Conservation (phyloP, 768 basidiomycete species). For the Xerocomus brunneocitrinus region DNA sequence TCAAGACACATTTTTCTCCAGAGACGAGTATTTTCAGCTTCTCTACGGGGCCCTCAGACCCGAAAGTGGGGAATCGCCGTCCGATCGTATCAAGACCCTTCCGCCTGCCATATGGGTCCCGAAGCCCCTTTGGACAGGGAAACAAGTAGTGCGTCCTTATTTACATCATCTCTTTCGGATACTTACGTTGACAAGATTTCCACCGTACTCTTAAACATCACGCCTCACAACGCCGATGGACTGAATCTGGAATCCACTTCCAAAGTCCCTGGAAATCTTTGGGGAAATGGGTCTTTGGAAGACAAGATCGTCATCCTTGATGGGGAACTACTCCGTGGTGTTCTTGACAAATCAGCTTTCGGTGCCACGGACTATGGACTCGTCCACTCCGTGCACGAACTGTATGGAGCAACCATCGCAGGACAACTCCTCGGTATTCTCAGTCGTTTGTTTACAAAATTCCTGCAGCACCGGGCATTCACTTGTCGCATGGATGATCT, state of each 20-base stretch:
- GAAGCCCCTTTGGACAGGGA: constrained; percentile 90
- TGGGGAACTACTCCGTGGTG: constrained; percentile 89
- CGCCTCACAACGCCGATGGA: constrained; percentile 71
- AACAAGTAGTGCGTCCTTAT: constrained; percentile 77
- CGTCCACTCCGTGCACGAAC: constrained; percentile 93
- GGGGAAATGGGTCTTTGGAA: constrained; percentile 77
- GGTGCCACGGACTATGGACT: constrained; percentile 95
- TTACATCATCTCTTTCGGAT: background rate
- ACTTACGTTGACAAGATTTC: constrained; percentile 60
- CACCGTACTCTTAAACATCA: constrained; percentile 89
- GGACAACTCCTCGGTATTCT: constrained; percentile 91
- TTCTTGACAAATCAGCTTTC: constrained; percentile 96
- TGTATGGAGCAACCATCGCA: constrained; percentile 87
- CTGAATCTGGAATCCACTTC: constrained; percentile 82
- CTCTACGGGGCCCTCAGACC: constrained; percentile 91
- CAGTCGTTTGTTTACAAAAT: constrained; percentile 93
- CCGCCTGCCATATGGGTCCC: constrained; percentile 95
- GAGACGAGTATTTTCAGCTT: constrained; percentile 94
- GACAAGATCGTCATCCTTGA: constrained; percentile 87
- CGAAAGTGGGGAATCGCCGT: constrained; percentile 63
- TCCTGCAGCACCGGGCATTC: constrained; percentile 93
- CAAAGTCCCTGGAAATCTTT: constrained; percentile 83
- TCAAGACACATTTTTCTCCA: constrained; percentile 89
- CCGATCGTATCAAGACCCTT: constrained; percentile 66
- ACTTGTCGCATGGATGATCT: constrained; percentile 99